Conservation (phyloP, 352 stramenopile species). For the Phytophthora sojae region DNA sequence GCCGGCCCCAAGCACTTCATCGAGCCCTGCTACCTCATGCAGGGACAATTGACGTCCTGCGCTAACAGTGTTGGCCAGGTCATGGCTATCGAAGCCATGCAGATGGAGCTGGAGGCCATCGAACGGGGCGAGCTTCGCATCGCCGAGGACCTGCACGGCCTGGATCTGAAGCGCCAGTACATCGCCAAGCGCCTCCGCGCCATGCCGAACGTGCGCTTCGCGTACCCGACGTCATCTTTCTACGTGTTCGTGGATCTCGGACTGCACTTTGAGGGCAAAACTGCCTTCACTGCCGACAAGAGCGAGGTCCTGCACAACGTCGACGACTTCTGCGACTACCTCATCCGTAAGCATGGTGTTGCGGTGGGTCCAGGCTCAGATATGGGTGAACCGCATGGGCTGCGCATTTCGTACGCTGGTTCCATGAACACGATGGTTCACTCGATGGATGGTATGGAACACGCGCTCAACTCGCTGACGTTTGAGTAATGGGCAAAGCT, state of each 20-base stretch:
- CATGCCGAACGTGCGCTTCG: conserved; percentile 86
- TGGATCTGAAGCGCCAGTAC: conserved; percentile 91
- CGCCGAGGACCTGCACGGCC: conserved; percentile 43
- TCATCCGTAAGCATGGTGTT: conserved; percentile 92
- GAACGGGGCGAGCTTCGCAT: conserved; percentile 55
- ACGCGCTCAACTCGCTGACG: conserved; percentile 47
- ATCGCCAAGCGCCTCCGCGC: conserved; percentile 79
- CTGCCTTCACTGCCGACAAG: conserved; percentile 38
- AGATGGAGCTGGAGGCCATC: conserved; percentile 74
- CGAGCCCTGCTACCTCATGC: conserved; percentile 91
- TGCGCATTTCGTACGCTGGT: conserved; percentile 97
- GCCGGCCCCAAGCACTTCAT: conserved; percentile 78
- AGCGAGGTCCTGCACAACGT: conserved; percentile 46
- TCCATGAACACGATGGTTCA: conserved; percentile 87
- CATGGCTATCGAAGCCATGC: conserved; percentile 90
- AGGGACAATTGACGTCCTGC: conserved; percentile 96
- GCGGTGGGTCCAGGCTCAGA: conserved; percentile 96
- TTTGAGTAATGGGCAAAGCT: conserved; percentile 8
- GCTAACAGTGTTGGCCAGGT: conserved; percentile 93
- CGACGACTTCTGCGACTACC: conserved; percentile 91
- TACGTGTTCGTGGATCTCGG: conserved; percentile 96
- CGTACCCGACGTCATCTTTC: conserved; percentile 93
- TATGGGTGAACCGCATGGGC: conserved; percentile 92
- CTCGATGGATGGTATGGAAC: conserved; percentile 68
- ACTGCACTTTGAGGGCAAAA: conserved; percentile 67